Evolutionary conservation across 495 filamentous ascomycete genomes (phyloP).

Genomic region (Hypoxylon lienhwacheense): DNA sequence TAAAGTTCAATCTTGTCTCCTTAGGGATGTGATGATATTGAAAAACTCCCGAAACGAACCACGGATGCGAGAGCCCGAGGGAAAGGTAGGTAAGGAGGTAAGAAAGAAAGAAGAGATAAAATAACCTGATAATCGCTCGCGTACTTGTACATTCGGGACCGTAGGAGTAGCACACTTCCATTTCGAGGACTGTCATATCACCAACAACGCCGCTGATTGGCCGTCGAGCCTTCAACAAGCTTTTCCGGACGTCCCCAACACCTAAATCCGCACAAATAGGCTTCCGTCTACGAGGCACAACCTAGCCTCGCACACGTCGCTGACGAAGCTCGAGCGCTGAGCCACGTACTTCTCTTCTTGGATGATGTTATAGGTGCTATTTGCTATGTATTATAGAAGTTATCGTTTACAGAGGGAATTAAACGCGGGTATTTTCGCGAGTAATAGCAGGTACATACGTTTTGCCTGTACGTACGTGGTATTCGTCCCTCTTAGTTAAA

Average conservation of each 20-base stretch:
- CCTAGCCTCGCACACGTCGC: slow-evolving; percentile 9
- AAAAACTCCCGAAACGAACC: too few species aligned
- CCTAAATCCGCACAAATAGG: slow-evolving; percentile 23
- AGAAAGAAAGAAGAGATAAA: neutral
- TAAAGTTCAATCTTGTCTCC: too few species aligned
- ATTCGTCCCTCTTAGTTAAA: slow-evolving; percentile 15
- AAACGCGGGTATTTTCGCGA: too few species aligned
- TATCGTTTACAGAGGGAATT: too few species aligned
- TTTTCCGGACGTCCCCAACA: slow-evolving; percentile 32
- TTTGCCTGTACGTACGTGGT: neutral
- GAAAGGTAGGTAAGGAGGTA: neutral
- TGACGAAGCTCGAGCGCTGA: slow-evolving; percentile 22
- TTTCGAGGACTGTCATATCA: slow-evolving; percentile 7
- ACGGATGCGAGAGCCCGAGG: too few species aligned
- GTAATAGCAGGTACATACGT: neutral
- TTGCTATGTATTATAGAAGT: too few species aligned
- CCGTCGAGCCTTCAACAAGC: slow-evolving; percentile 7
- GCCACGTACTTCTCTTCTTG: slow-evolving; percentile 17
- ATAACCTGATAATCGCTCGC: neutral
- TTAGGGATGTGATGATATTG: too few species aligned
- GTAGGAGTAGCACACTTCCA: slow-evolving; percentile 2
- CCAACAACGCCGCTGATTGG: slow-evolving; percentile 22
- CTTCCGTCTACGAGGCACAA: slow-evolving; percentile 14
- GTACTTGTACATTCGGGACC: slow-evolving; percentile 15
- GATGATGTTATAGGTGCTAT: too few species aligned